Conservation (phyloP, 768 basidiomycete genomes). For the Boletellus ananiceps region DNA sequence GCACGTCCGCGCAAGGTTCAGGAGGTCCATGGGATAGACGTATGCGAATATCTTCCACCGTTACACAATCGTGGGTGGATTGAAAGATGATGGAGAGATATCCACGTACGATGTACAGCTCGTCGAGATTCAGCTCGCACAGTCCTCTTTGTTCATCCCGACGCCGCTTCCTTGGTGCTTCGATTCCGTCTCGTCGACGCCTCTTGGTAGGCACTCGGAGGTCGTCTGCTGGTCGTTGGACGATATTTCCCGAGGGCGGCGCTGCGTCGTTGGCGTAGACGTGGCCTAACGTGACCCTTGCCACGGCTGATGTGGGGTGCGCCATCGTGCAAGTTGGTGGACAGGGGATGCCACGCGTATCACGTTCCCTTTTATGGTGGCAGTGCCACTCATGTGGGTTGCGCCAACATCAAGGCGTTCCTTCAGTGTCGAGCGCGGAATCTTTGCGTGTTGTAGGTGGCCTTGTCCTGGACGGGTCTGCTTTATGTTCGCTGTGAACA, state of each 20-base stretch:
- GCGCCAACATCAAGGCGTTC: not conserved
- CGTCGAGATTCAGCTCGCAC: conserved; percentile 19
- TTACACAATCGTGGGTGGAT: not conserved
- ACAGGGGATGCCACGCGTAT: conserved; percentile 29
- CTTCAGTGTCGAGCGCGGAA: not conserved
- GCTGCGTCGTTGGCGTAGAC: not conserved
- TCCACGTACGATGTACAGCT: conserved; percentile 15
- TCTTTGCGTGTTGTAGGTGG: not conserved
- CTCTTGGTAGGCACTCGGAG: not conserved
- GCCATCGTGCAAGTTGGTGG: conserved; percentile 12
- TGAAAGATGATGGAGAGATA: not conserved
- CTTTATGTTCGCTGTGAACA: not conserved
- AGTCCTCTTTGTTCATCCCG: conserved; percentile 5
- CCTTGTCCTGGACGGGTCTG: not conserved
- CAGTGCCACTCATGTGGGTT: conserved; percentile 7
- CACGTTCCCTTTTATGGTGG: conserved; percentile 11
- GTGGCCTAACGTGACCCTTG: not conserved
- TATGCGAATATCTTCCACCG: conserved; percentile 36
- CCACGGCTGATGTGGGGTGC: not conserved
- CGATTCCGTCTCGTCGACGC: not conserved
- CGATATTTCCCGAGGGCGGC: not conserved
- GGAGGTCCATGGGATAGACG: conserved; percentile 32
- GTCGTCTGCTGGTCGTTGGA: not conserved
- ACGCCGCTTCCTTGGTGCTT: conserved; percentile 7
- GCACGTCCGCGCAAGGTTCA: conserved; percentile 39